Base-by-base conservation (phyloP, 1,139 yeast species). In the Candida dubliniensis region DNA sequence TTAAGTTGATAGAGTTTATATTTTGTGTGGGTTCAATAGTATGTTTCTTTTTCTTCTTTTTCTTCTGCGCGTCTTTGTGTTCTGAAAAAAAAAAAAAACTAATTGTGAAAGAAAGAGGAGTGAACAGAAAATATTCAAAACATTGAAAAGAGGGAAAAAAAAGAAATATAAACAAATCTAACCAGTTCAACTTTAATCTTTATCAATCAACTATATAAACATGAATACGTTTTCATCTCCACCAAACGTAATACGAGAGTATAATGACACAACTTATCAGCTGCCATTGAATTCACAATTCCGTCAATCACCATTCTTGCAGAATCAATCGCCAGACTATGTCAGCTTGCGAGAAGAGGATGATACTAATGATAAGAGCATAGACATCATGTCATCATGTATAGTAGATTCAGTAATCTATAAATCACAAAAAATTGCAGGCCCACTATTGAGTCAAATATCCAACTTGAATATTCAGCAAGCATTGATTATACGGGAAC, bases 401-500 rank as follows among this genome's bases (percentile, higher is more conserved):
- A 36, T 40, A 30, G 24, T 27, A 26, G 42, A 40, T 14, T 29
- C 38, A 4, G 18, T 15, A 13, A 15, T 36, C 10, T 24, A 34
- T 10, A 32, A 31, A 9, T 12, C 32, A 5, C 51, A 31, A 37
- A 56, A 55, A 52, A 57, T 66, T 34, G 67, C 66, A 44, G 74
- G 81, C 2, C 66, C 65, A 44, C 74, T 81, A 3, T 55, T 80
- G 38, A 67, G 68, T 35, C 75, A 75, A 26, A 52, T 76, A 7
- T 54, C 58, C 18, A 79, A 74, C 49, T 64, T 71, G 18, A 61
- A 76, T 43, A 66, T 75, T 2, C 96, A 89, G 59, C 96, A 89
- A 58, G 84, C 86, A 0, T 69, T 84, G 14, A 75, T 91, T 1
- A 72, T 87, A 27, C 76, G 79, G 48, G 99, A 93, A 59, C 61